Evolutionary conservation across 2,329 filamentous ascomycete species (phyloP), one percentile per base, ranked within the genome.

Genomic region (Penicillium sp.): DNA sequence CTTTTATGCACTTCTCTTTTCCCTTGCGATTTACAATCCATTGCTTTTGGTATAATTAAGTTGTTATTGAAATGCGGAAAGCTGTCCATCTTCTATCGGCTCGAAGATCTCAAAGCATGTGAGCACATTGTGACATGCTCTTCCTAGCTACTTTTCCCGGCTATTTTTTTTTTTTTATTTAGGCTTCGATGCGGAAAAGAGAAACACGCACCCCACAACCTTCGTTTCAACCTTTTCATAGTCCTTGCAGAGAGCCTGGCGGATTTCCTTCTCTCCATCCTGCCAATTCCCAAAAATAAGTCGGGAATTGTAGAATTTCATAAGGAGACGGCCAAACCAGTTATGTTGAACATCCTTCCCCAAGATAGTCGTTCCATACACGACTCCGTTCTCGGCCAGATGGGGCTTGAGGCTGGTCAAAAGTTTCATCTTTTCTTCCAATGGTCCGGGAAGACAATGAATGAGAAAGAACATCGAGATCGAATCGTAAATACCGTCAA

Each of bases 381-480:
- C 44, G 1, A 72, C 68, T 4, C 75, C 75, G n/a, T 68, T 60
- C 1, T 68, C 62, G 9, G 53, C 62, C 8, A 78, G 55, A 5
- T 68, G 49, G 1, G 57, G 51, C 55, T 70, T 73, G 41, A 73
- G 63, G 4, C 63, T 59, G 6, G 36, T 47, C 17, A 77, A 65
- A 2, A 74, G 62, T 9, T 27, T 39, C 10, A 66, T 49, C 54
- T 76, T 75, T 4, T 52, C 51, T 9, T 49, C 29, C 3, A 49
- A 40, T 1, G 66, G 64, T 0, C 67, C 68, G 0, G 74, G 74
- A 8, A 78, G 54, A 57, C 75, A 78, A 56, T 78, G 75, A 13
- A 77, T 62, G 4, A 78, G 53, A 54, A 74, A 77, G 57, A 75
- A 76, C 61, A 76, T 66, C 12, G 72, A 72, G 44, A 80, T 73